Percentiles rank a stretch among this genome's conserved stretches.
phyloP scores from a whole-genome alignment of 192 early-diverging fungal species.

The Coemansia sp. region DNA sequence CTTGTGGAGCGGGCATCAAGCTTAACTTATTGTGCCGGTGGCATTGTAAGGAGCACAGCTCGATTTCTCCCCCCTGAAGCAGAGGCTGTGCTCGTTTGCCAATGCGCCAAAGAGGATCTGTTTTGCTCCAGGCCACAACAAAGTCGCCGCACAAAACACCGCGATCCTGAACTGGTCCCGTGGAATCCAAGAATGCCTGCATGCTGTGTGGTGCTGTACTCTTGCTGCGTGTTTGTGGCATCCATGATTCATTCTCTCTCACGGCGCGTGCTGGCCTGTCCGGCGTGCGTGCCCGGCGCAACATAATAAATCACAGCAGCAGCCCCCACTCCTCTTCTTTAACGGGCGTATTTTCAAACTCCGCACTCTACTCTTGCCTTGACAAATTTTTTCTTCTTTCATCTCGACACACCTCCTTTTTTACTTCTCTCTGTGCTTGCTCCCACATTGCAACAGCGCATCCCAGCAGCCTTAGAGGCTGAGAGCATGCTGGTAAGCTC shows the following conservation, averaged over 20 bases:
- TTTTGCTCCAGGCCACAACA: background rate
- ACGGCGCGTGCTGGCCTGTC: slow-evolving; percentile 2
- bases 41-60: slow-evolving; percentile 3
- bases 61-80: background rate
- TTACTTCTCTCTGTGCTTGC: background rate
- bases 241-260: background rate
- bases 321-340: background rate
- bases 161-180: slow-evolving; percentile 6
- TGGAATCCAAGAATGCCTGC: slow-evolving; percentile 8
- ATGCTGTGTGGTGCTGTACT: slow-evolving; percentile 5
- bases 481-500: slow-evolving; percentile 10
- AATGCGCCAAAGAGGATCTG: background rate
- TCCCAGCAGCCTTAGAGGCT: background rate
- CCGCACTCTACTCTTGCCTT: slow-evolving; percentile 4
- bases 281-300: background rate
- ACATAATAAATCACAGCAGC: slow-evolving; percentile 10
- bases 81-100: background rate
- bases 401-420: background rate
- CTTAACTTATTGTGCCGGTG: slow-evolving; percentile 3
- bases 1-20: slow-evolving; percentile 4
- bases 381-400: background rate
- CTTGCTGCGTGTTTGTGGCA: background rate
- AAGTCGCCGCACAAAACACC: background rate
- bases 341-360: slow-evolving; percentile 16
- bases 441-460: background rate